Conservation (phyloP, 768 basidiomycete species). For the Suillus plorans region DNA sequence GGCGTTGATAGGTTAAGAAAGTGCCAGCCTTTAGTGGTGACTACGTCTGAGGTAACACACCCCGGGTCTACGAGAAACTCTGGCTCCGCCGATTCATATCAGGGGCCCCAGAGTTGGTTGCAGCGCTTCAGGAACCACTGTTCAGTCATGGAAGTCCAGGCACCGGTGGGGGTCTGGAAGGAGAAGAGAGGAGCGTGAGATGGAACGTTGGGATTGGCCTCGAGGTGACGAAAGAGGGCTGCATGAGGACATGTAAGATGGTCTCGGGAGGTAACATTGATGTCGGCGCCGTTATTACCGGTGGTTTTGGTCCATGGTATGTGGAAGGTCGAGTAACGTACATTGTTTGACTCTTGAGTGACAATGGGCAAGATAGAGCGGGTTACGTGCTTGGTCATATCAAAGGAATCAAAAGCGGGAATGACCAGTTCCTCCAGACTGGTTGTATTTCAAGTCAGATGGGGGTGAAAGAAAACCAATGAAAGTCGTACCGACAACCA, state of each 20-base stretch:
- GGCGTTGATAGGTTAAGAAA: background rate
- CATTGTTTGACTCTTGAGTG: background rate
- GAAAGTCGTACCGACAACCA: background rate
- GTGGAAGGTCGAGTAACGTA: constrained; percentile 19
- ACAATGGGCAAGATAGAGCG: background rate
- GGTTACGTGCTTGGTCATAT: background rate
- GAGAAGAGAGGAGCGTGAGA: constrained; percentile 9
- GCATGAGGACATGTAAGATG: constrained; percentile 14
- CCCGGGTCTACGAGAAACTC: background rate
- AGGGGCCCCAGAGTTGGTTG: background rate
- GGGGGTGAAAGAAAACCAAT: constrained; percentile 7
- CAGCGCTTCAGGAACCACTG: constrained; percentile 5
- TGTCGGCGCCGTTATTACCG: constrained; percentile 21
- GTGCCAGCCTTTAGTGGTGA: background rate
- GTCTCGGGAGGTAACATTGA: constrained; percentile 23
- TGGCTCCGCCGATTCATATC: background rate
- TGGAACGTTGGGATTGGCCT: constrained; percentile 17
- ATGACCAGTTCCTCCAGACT: background rate
- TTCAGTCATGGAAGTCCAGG: constrained; percentile 1
- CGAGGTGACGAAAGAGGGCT: constrained; percentile 26
- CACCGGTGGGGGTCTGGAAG: background rate
- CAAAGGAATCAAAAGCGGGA: background rate
- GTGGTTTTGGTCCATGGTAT: constrained; percentile 41
- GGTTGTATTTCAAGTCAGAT: constrained; percentile 1
- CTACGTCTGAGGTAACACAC: background rate